These are phyloP conservation scores for Phialemoniopsis sp. DNA, from an alignment of 2,329 filamentous ascomycete genomes.

Conservation along the genomic window DNA sequence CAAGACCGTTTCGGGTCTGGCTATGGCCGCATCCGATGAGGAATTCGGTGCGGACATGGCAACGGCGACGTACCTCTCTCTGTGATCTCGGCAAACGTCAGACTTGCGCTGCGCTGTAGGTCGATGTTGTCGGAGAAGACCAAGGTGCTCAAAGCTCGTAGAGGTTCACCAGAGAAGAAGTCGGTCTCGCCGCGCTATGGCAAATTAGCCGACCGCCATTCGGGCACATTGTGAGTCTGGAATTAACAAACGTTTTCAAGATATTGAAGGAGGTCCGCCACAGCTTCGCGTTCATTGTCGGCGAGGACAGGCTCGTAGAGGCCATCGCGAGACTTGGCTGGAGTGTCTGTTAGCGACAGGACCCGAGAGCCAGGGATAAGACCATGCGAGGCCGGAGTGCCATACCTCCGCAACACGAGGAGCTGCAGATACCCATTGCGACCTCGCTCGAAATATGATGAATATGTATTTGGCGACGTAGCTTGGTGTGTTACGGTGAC, in stretches of 20 bases:
- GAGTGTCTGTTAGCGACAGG: conserved; percentile 5
- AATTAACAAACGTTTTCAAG: conserved; percentile 78
- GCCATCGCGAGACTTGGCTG: conserved; percentile 74
- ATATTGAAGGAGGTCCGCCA: conserved; percentile 91
- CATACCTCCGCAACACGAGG: conserved; percentile 57
- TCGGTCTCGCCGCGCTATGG: conserved; percentile 87
- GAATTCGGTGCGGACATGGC: too few species aligned
- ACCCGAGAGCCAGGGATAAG: not conserved
- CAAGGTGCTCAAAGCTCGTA: conserved; percentile 88
- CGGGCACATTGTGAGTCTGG: conserved; percentile 1
- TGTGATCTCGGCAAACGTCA: conserved; percentile 98
- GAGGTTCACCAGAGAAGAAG: conserved; percentile 94
- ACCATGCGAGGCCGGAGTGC: not conserved
- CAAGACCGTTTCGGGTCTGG: not conserved
- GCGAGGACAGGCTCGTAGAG: conserved; percentile 85
- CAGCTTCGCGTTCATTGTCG: conserved; percentile 94
- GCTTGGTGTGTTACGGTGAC: conserved; percentile 5
- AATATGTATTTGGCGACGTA: conserved; percentile 1
- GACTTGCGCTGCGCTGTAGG: conserved; percentile 90
- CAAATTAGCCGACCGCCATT: not conserved
- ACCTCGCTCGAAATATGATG: conserved; percentile 5
- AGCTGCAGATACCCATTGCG: conserved; percentile 59
- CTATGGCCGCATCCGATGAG: too few species aligned
- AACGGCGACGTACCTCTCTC: conserved; percentile 77
- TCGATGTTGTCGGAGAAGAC: conserved; percentile 99